These are phyloP conservation scores for Reticulascus tulasneorum DNA, from an alignment of 2,329 filamentous ascomycete genomes.

Conservation along the genomic window DNA sequence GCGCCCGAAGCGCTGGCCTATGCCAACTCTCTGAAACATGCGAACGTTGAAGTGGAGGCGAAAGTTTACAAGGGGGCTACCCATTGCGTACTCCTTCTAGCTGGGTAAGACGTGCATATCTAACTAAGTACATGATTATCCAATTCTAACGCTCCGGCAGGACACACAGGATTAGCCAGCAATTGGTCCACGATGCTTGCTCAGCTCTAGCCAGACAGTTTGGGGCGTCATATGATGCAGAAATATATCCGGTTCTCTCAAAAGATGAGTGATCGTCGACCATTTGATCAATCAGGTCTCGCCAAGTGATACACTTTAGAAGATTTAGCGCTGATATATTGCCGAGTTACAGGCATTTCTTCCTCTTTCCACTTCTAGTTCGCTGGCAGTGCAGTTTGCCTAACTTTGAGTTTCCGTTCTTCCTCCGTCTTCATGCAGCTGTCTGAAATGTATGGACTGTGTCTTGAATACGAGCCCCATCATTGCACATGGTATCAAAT, in stretches of 20 bases:
- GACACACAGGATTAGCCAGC: conserved; percentile 3
- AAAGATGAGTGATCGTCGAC: background rate
- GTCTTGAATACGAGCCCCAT: too few relatives aligned
- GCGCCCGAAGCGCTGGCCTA: conserved; percentile 26
- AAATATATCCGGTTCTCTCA: background rate
- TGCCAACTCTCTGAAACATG: conserved; percentile 18
- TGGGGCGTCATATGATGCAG: conserved; percentile 1
- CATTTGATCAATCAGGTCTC: too few relatives aligned
- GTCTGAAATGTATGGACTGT: too few relatives aligned
- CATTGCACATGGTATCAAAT: too few relatives aligned
- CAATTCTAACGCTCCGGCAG: background rate
- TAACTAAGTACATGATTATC: background rate
- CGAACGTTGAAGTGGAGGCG: conserved; percentile 1
- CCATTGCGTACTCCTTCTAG: conserved; percentile 6
- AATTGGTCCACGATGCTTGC: conserved; percentile 6
- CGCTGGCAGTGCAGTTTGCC: too few relatives aligned
- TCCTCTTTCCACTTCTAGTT: too few relatives aligned
- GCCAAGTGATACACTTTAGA: too few relatives aligned
- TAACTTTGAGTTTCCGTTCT: too few relatives aligned
- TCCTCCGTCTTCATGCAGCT: too few relatives aligned
- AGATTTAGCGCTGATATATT: too few relatives aligned
- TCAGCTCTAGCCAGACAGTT: conserved; percentile 1
- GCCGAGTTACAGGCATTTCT: too few relatives aligned
- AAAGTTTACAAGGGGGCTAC: conserved; percentile 7
- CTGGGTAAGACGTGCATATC: too few relatives aligned